These are phyloP conservation scores for Meripilus lineatus DNA, from an alignment of 1,284 basidiomycete species.

Conservation along the genomic window DNA sequence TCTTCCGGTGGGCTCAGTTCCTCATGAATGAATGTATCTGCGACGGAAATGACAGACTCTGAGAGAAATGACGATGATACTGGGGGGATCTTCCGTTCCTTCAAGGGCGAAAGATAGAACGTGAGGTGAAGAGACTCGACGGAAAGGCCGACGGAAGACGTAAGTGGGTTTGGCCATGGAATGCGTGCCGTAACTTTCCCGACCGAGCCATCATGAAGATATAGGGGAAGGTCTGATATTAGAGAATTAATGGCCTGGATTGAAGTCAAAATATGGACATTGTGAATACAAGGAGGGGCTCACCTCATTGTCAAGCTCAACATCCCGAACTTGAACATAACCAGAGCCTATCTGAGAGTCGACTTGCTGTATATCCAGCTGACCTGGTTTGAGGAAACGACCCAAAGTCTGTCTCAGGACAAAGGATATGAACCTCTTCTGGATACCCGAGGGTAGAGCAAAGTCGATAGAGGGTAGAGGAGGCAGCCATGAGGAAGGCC, in stretches of 20 bases:
- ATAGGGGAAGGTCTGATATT: slow-evolving; percentile 65
- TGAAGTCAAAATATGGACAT: slow-evolving; percentile 6
- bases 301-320: slow-evolving; percentile 77
- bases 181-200: slow-evolving; percentile 72
- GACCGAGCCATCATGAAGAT: slow-evolving; percentile 68
- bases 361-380: slow-evolving; percentile 83
- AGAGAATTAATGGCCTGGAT: slow-evolving; percentile 76
- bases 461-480: slow-evolving; percentile 56
- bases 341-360: slow-evolving; percentile 91
- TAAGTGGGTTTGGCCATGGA: slow-evolving; percentile 72
- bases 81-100: slow-evolving; percentile 12
- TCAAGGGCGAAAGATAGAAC: slow-evolving; percentile 44
- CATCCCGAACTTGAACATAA: slow-evolving; percentile 78
- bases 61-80: slow-evolving; percentile 47
- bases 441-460: slow-evolving; percentile 78
- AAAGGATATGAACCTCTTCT: slow-evolving; percentile 88
- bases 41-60: slow-evolving; percentile 74
- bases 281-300: slow-evolving; percentile 24
- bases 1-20: slow-evolving; percentile 74
- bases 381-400: slow-evolving; percentile 82
- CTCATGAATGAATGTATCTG: slow-evolving; percentile 81
- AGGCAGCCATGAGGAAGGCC: slow-evolving; percentile 54
- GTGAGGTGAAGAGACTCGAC: slow-evolving; percentile 58
- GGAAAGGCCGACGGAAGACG: slow-evolving; percentile 65
- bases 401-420: slow-evolving; percentile 82